Conservation (phyloP, 2,329 filamentous ascomycete genomes). For the Dactylellina leptospora region DNA sequence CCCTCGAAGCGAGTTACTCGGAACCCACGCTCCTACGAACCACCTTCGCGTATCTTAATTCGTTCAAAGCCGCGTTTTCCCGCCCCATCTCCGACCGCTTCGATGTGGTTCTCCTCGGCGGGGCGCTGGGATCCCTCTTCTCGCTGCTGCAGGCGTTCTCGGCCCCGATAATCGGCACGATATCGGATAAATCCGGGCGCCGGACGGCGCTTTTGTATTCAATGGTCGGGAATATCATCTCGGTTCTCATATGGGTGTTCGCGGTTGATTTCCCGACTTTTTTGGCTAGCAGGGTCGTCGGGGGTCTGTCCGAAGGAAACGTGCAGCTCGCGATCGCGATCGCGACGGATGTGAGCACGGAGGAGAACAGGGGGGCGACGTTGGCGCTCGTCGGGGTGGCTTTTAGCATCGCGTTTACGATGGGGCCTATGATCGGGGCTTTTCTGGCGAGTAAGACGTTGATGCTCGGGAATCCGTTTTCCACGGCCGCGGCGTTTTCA, state of each 20-base stretch:
- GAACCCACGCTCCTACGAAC: constrained; percentile 70
- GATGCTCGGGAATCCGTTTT: constrained; percentile 86
- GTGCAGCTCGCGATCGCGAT: constrained; percentile 96
- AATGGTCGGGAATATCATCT: constrained; percentile 92
- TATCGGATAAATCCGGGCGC: constrained; percentile 84
- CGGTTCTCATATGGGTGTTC: constrained; percentile 90
- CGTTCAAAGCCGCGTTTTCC: constrained; percentile 93
- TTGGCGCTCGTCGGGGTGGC: constrained; percentile 97
- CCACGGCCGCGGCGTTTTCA: constrained; percentile 87
- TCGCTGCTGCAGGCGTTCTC: constrained; percentile 90
- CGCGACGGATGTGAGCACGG: constrained; percentile 92
- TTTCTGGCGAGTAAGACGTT: constrained; percentile 79
- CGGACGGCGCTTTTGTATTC: constrained; percentile 86
- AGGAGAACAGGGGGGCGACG: constrained; percentile 81
- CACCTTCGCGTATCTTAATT: constrained; percentile 83
- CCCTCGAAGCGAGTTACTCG: constrained; percentile 61
- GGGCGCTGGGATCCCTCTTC: constrained; percentile 92
- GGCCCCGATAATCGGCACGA: constrained; percentile 85
- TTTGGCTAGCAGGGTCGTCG: constrained; percentile 88
- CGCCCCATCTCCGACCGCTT: constrained; percentile 94
- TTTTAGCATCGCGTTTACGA: constrained; percentile 97
- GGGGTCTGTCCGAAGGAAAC: constrained; percentile 94
- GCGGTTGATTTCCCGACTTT: constrained; percentile 96
- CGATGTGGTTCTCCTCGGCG: constrained; percentile 94
- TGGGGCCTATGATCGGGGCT: constrained; percentile 90